A percentile compares a stretch with the other conserved stretches of the same genome.
Evolutionary conservation across 495 filamentous ascomycete genomes (phyloP).

Genomic region (Neurospora sp.): DNA sequence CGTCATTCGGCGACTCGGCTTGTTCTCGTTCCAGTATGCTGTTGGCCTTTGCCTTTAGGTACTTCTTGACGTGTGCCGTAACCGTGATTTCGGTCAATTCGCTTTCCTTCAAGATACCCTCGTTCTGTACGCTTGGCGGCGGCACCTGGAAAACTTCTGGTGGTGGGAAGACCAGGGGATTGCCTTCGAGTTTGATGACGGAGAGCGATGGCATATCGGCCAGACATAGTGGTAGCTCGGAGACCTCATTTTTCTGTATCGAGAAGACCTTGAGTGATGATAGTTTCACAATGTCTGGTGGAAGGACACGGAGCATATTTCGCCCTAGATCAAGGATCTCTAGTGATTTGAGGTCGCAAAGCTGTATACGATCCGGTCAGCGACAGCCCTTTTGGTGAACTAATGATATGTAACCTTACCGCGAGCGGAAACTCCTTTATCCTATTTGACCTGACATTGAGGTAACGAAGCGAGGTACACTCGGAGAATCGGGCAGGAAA

Average conservation of each 20-base stretch:
- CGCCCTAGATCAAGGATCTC: constrained; percentile 87
- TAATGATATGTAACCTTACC: constrained; percentile 40
- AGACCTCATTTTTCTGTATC: constrained; percentile 75
- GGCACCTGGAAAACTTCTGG: constrained; percentile 44
- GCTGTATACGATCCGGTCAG: constrained; percentile 19
- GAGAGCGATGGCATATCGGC: constrained; percentile 83
- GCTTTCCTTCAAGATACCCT: constrained; percentile 33
- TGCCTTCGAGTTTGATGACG: constrained; percentile 78
- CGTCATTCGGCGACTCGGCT: constrained; percentile 53
- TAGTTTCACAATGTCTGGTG: constrained; percentile 68
- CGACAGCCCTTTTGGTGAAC: constrained; percentile 1
- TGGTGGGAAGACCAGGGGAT: constrained; percentile 65
- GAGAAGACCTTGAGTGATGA: constrained; percentile 67
- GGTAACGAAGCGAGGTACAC: constrained; percentile 79
- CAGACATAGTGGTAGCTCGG: constrained; percentile 68
- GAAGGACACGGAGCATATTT: constrained; percentile 69
- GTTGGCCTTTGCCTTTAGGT: constrained; percentile 49
- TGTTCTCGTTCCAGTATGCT: constrained; percentile 40
- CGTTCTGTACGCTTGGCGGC: constrained; percentile 33
- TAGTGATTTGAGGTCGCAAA: constrained; percentile 73
- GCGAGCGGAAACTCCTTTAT: constrained; percentile 80
- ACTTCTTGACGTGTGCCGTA: constrained; percentile 67
- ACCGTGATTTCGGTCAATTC: constrained; percentile 53
- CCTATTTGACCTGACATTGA: constrained; percentile 85
- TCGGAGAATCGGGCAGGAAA: constrained; percentile 76